These are phyloP conservation scores for Carallia pectinifolia DNA, from an alignment of 345 rosid species.

Conservation along the genomic window DNA sequence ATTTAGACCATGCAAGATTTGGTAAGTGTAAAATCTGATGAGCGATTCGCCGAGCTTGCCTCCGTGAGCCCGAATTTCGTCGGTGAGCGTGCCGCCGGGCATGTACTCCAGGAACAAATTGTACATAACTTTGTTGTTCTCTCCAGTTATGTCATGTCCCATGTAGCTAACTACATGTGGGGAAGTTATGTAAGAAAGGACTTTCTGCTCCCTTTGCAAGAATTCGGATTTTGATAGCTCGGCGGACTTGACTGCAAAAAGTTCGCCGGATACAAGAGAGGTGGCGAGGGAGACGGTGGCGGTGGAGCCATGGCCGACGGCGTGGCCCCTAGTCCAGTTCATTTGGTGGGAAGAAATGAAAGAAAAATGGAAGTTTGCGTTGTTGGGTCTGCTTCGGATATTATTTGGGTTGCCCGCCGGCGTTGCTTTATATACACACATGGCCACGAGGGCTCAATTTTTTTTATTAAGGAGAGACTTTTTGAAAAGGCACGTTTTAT, in stretches of 20 bases:
- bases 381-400: too few relatives aligned
- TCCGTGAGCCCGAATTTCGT: constrained; percentile 36
- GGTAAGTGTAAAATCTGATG: constrained; percentile 47
- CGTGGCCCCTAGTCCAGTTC: constrained; percentile 71
- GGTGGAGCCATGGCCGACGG: constrained; percentile 71
- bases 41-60: constrained; percentile 40
- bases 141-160: constrained; percentile 52
- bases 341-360: constrained; percentile 17
- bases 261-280: constrained; percentile 30
- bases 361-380: neutral
- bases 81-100: constrained; percentile 51
- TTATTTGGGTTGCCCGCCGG: neutral
- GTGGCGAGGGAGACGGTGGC: constrained; percentile 72
- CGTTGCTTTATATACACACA: constrained; percentile 11
- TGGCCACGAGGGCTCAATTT: too few relatives aligned
- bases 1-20: constrained; percentile 54
- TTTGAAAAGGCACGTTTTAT: constrained; percentile 6
- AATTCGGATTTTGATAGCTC: constrained; percentile 45
- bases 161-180: constrained; percentile 54
- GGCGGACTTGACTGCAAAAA: constrained; percentile 64
- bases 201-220: constrained; percentile 54
- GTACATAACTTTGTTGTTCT: constrained; percentile 36
- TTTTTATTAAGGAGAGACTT: neutral
- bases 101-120: constrained; percentile 71
- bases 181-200: constrained; percentile 50